A percentile compares a stretch with the other conserved stretches of the same genome.
Conservation (phyloP, 2,329 filamentous ascomycete species). For the Ambrosiella cleistominuta region DNA sequence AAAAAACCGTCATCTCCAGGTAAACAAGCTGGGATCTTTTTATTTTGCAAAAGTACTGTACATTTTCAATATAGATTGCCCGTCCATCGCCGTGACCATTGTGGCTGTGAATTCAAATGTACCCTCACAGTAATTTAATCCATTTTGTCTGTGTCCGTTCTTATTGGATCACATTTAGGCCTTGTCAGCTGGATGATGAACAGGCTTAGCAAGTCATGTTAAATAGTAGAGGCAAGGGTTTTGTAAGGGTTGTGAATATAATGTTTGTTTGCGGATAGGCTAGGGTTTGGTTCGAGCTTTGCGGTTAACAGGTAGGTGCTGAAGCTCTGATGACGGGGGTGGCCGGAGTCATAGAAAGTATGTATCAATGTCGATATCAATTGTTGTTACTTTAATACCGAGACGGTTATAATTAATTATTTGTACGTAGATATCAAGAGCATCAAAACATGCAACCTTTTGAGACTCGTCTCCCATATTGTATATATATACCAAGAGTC, state of each 20-base stretch:
- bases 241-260: too few species aligned
- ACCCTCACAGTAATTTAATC: neutral
- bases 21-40: too few species aligned
- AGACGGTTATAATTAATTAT: neutral
- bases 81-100: neutral
- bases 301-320: neutral
- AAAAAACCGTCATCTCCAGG: too few species aligned
- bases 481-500: too few species aligned
- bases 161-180: neutral
- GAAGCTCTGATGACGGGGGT: neutral
- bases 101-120: neutral
- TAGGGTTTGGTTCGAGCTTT: too few species aligned
- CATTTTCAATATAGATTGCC: too few species aligned
- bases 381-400: neutral
- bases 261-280: too few species aligned
- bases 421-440: too few species aligned
- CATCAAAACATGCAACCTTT: too few species aligned
- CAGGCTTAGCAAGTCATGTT: neutral
- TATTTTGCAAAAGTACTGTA: too few species aligned
- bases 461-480: too few species aligned
- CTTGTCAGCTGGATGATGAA: neutral
- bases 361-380: neutral
- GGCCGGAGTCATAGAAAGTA: neutral
- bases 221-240: too few species aligned
- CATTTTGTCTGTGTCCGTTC: neutral